A percentile compares a stretch with the other conserved stretches of the same genome.
Evolutionary conservation across 306 rosid genomes (phyloP).

Genomic region (Casuarina glauca): DNA sequence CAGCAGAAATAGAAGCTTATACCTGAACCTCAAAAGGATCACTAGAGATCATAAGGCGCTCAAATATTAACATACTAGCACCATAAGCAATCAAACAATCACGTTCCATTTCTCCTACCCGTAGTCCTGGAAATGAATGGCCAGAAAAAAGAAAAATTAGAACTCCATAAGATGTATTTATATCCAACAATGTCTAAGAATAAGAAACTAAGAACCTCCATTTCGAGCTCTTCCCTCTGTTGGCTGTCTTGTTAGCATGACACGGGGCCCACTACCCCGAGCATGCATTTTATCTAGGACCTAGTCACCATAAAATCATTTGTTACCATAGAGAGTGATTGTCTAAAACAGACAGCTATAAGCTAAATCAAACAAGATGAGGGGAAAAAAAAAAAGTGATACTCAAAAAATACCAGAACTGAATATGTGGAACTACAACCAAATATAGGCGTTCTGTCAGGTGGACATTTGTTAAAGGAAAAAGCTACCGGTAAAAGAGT

Average conservation of each 20-base stretch:
- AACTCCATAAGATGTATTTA: not conserved
- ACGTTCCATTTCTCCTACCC: constrained; percentile 98
- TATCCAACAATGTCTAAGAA: constrained; percentile 11
- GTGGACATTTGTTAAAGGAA: not conserved
- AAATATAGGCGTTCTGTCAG: not conserved
- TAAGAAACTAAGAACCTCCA: constrained; percentile 63
- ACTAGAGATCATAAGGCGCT: constrained; percentile 89
- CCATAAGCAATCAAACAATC: constrained; percentile 97
- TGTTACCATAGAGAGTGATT: constrained; percentile 2
- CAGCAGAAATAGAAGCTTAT: constrained; percentile 7
- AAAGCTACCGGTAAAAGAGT: not conserved
- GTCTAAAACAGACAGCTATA: not conserved
- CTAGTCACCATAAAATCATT: constrained; percentile 36
- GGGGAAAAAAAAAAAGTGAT: not conserved
- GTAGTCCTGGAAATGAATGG: constrained; percentile 58
- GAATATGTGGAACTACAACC: not conserved
- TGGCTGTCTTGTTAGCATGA: constrained; percentile 81
- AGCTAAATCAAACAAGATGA: constrained; percentile 6
- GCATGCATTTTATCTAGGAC: constrained; percentile 98
- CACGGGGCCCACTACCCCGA: constrained; percentile 81
- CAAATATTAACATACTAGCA: constrained; percentile 89
- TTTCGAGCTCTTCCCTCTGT: constrained; percentile 93
- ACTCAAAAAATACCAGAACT: not conserved
- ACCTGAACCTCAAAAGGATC: constrained; percentile 98
- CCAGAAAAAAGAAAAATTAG: not conserved